A percentile compares a stretch with the other conserved stretches of the same genome.
These are phyloP conservation scores for Eucalyptus tenuipes DNA, from an alignment of 345 rosid species.

Conservation along the genomic window DNA sequence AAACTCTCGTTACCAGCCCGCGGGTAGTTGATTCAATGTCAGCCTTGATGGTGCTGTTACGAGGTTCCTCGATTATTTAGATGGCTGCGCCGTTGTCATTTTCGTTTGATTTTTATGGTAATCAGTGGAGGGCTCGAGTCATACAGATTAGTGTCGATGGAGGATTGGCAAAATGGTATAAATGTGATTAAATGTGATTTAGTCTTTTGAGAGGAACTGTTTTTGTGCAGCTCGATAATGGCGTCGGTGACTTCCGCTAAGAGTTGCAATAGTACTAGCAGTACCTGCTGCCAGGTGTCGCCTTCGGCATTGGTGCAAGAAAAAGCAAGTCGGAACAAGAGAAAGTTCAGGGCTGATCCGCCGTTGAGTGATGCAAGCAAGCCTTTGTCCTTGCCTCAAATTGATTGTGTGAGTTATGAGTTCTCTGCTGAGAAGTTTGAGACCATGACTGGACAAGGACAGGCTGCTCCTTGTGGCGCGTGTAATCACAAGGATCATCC, in stretches of 20 bases:
- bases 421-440: constrained; percentile 64
- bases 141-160: not conserved
- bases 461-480: constrained; percentile 20
- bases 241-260: constrained; percentile 44
- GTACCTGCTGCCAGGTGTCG: constrained; percentile 21
- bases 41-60: not conserved
- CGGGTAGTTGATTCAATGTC: not conserved
- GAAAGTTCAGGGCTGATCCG: constrained; percentile 73
- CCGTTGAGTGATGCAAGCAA: constrained; percentile 35
- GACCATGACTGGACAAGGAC: constrained; percentile 20
- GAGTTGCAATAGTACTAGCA: constrained; percentile 12
- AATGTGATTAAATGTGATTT: not conserved
- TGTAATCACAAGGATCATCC: constrained; percentile 38
- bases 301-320: constrained; percentile 51
- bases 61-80: not conserved
- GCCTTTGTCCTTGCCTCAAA: constrained; percentile 19
- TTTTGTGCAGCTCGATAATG: constrained; percentile 41
- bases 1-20: not conserved
- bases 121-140: not conserved
- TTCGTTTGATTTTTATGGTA: not conserved
- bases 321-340: constrained; percentile 81
- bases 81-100: not conserved
- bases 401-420: constrained; percentile 34
- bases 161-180: not conserved
- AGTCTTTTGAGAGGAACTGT: not conserved